Conservation (phyloP, 139 green algal species). For the Diplosphaera chodatii region DNA sequence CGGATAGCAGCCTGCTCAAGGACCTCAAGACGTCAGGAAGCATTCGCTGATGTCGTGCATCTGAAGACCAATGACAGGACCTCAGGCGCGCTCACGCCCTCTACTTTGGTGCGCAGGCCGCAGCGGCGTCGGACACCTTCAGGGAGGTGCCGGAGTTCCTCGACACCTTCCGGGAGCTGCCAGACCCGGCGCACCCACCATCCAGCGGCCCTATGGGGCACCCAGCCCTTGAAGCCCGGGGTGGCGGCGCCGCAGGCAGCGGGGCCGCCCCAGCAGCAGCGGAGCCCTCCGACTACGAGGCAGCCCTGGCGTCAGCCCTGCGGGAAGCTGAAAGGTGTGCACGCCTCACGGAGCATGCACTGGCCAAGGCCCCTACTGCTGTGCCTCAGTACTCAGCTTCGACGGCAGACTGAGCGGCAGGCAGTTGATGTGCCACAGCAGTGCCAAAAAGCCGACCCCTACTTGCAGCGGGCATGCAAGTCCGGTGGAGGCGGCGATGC, state of each 20-base stretch:
- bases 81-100: too few relatives aligned
- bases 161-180: background rate
- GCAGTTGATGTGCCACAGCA: too few relatives aligned
- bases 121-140: conserved; percentile 2
- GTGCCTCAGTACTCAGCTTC: too few relatives aligned
- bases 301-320: conserved; percentile 20
- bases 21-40: too few relatives aligned
- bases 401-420: too few relatives aligned
- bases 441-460: background rate
- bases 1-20: background rate
- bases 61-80: too few relatives aligned
- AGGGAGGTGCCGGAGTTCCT: background rate
- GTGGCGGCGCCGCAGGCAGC: background rate
- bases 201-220: background rate
- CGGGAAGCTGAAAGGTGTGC: background rate
- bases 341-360: too few relatives aligned
- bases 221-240: background rate
- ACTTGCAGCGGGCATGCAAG: background rate
- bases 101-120: too few relatives aligned
- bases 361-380: too few relatives aligned
- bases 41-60: too few relatives aligned
- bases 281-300: conserved; percentile 26
- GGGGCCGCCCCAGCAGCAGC: conserved; percentile 7
- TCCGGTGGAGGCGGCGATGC: background rate
- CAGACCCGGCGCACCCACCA: background rate